Conservation (phyloP, 2,329 filamentous ascomycete genomes). For the Claviceps cyperi region DNA sequence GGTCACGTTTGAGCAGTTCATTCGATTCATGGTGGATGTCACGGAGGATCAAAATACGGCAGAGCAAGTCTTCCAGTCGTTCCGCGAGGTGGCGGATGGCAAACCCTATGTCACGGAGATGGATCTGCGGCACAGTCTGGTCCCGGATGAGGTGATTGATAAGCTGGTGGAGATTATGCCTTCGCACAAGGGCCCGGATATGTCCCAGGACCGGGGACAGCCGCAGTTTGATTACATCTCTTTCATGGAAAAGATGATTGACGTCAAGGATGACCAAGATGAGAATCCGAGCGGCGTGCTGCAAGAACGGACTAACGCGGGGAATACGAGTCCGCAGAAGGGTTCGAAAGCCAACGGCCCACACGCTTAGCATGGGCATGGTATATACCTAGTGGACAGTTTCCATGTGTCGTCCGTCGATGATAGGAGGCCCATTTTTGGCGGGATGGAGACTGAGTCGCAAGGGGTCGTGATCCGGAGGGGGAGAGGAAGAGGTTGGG, state of each 20-base stretch:
- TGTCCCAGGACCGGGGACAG: conserved; percentile 68
- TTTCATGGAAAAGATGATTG: conserved; percentile 85
- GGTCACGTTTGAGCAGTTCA: conserved; percentile 97
- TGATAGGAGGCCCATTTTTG: too few relatives aligned
- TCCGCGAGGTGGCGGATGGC: conserved; percentile 92
- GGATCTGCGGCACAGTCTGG: conserved; percentile 84
- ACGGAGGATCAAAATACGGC: conserved; percentile 98
- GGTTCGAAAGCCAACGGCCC: conserved; percentile 21
- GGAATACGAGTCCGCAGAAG: conserved; percentile 19
- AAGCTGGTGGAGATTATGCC: conserved; percentile 83
- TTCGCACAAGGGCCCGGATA: conserved; percentile 66
- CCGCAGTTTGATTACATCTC: conserved; percentile 91
- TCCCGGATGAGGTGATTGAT: conserved; percentile 94
- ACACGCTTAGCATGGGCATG: not conserved
- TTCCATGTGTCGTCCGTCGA: too few relatives aligned
- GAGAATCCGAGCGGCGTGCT: conserved; percentile 16
- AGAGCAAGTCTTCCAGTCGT: conserved; percentile 96
- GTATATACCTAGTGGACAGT: not conserved
- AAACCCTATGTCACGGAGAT: conserved; percentile 98
- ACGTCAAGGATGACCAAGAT: conserved; percentile 19
- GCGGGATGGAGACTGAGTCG: too few relatives aligned
- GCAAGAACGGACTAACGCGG: conserved; percentile 21
- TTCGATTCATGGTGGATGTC: conserved; percentile 97
- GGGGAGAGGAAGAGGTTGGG: too few relatives aligned
- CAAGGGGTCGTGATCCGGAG: not conserved